Evolutionary conservation across 2,329 filamentous ascomycete genomes (phyloP).

Genomic region (Neofusicoccum ribis): DNA sequence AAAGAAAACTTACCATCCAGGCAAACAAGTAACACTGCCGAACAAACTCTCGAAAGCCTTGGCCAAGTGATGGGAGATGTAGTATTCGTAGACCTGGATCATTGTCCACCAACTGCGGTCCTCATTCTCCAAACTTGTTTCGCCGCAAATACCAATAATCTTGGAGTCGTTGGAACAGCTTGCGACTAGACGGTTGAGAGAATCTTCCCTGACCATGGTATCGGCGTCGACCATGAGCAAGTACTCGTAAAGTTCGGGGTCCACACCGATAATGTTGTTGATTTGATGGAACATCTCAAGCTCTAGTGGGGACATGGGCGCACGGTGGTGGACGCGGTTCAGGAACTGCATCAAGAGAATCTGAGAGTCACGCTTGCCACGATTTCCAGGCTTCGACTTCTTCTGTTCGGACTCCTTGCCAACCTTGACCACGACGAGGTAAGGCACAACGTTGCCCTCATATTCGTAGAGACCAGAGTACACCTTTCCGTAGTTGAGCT

Average conservation of each 20-base stretch:
- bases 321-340: slow-evolving; percentile 92
- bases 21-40: slow-evolving; percentile 96
- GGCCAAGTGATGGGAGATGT: slow-evolving; percentile 93
- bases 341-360: slow-evolving; percentile 96
- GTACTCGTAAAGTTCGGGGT: slow-evolving; percentile 96
- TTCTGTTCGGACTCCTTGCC: slow-evolving; percentile 93
- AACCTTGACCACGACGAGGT: slow-evolving; percentile 93
- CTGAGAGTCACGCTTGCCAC: slow-evolving; percentile 97
- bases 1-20: slow-evolving; percentile 78
- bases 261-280: slow-evolving; percentile 98
- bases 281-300: slow-evolving; percentile 99
- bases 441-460: slow-evolving; percentile 96
- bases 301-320: slow-evolving; percentile 93
- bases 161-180: slow-evolving; percentile 91
- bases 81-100: slow-evolving; percentile 99
- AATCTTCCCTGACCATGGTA: slow-evolving; percentile 89
- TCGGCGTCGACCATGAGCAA: slow-evolving; percentile 97
- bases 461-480: slow-evolving; percentile 98
- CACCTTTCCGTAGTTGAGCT: slow-evolving; percentile 97
- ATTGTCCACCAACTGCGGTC: slow-evolving; percentile 97
- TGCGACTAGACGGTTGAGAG: slow-evolving; percentile 87
- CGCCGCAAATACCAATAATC: slow-evolving; percentile 96
- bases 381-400: slow-evolving; percentile 92
- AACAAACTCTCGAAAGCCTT: slow-evolving; percentile 99
- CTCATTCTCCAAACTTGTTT: slow-evolving; percentile 94